Evolutionary conservation across 345 rosid genomes (phyloP).

Genomic region (Erysimum cheiranthoides): DNA sequence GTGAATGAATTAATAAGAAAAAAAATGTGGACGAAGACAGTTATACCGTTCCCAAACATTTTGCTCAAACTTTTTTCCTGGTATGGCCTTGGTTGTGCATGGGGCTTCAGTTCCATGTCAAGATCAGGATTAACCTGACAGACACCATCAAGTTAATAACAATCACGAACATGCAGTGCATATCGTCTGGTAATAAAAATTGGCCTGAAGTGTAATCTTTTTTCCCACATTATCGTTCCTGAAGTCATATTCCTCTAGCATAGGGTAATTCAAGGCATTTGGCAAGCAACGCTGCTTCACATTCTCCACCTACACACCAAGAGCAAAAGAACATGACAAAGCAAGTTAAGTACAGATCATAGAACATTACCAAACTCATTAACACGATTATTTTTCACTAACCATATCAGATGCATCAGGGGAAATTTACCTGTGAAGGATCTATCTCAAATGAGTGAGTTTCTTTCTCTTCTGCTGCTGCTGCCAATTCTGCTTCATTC

Average conservation of each 20-base stretch:
- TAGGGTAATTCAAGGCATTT: slow-evolving; percentile 95
- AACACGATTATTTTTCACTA: background rate
- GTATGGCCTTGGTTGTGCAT: slow-evolving; percentile 96
- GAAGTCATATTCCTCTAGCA: slow-evolving; percentile 98
- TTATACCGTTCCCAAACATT: slow-evolving; percentile 98
- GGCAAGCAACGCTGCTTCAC: slow-evolving; percentile 98
- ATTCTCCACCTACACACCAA: slow-evolving; percentile 81
- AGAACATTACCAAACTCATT: slow-evolving; percentile 3
- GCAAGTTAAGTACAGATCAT: slow-evolving; percentile 17
- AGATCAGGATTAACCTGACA: slow-evolving; percentile 93
- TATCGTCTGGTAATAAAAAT: slow-evolving; percentile 11
- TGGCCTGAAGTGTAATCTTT: background rate
- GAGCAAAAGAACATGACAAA: slow-evolving; percentile 14
- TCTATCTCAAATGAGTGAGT: slow-evolving; percentile 90
- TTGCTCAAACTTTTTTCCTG: slow-evolving; percentile 97
- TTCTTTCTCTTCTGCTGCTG: slow-evolving; percentile 92
- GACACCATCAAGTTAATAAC: slow-evolving; percentile 26
- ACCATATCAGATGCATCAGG: background rate
- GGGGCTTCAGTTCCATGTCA: slow-evolving; percentile 88
- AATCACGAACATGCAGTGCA: slow-evolving; percentile 11
- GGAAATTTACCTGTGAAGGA: slow-evolving; percentile 72
- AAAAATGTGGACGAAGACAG: background rate
- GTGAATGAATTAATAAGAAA: background rate
- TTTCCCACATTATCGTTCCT: slow-evolving; percentile 84
- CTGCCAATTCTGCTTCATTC: slow-evolving; percentile 88